Evolutionary conservation across 306 rosid species (phyloP).

Genomic region (Fragaria ananassa): DNA sequence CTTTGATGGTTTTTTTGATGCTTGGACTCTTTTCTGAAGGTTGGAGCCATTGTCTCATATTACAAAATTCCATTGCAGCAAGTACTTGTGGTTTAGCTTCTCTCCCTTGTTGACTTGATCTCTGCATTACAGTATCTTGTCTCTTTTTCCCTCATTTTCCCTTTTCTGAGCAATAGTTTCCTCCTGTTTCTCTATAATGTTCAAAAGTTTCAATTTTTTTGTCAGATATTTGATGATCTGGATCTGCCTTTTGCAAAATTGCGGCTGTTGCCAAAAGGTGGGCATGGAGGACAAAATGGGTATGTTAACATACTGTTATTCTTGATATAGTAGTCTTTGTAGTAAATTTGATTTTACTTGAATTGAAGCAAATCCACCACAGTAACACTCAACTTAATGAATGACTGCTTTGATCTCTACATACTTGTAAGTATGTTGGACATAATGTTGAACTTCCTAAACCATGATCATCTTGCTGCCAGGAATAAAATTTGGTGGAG

Average conservation of each 20-base stretch:
- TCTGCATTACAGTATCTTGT: neutral
- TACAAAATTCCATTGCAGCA: slow-evolving; percentile 90
- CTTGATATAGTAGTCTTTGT: slow-evolving; percentile 7
- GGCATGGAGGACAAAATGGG: slow-evolving; percentile 99
- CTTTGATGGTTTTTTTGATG: slow-evolving; percentile 29
- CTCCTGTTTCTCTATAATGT: slow-evolving; percentile 13
- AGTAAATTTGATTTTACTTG: neutral
- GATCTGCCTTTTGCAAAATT: slow-evolving; percentile 88
- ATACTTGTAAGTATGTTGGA: neutral
- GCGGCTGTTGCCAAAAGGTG: slow-evolving; percentile 90
- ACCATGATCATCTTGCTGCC: neutral
- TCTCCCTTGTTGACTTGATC: slow-evolving; percentile 10
- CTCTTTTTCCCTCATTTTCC: neutral
- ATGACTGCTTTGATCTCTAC: neutral
- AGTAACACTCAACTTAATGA: neutral
- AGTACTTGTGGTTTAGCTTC: slow-evolving; percentile 75
- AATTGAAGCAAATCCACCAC: neutral
- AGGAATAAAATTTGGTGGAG: neutral
- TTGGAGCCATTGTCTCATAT: slow-evolving; percentile 80
- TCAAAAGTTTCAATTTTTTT: slow-evolving; percentile 19
- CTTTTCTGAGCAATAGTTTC: slow-evolving; percentile 7
- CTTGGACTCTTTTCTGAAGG: slow-evolving; percentile 50
- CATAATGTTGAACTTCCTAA: neutral
- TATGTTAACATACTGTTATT: slow-evolving; percentile 23
- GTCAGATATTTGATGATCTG: slow-evolving; percentile 84